Evolutionary conservation across 2,329 filamentous ascomycete genomes (phyloP), one percentile per base, ranked within the genome.

Genomic region (Capronia americana): DNA sequence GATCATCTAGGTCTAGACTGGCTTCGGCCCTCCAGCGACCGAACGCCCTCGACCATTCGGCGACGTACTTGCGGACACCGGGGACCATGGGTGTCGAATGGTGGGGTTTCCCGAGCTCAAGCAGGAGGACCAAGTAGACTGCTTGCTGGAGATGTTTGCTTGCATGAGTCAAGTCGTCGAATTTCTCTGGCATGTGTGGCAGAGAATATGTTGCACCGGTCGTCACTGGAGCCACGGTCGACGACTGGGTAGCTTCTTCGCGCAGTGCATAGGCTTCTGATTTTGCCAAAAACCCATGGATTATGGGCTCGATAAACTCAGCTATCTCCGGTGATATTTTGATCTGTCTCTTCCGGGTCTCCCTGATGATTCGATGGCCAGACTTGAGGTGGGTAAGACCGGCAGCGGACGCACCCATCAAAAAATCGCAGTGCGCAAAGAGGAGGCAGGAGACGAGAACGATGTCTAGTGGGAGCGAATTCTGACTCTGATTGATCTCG

Each of bases 351-450:
- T 64, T 64, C n/a, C 60, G n/a, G 51, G 48, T 65, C 53, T 69
- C 66, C 2, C 34, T 54, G 20, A 69, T 69, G 61, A 69, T 69
- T 17, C 58, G 56, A 60, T 66, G 28, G 34, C 63, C 66, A 11
- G 63, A 63, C 28, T 64, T 66, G 23, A 69, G 60, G 55, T 69
- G 66, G 28, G 61, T 56, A 20, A 69, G 50, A 7, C 66, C 66
- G 17, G 63, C 63, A 6, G 60, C 66, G n/a, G 66, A 66, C 17
- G 63, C 63, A 12, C 63, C 66, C 63, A 69, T 66, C 23, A 69
- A 46, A 23, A 66, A 69, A 12, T 69, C 66, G 53, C 66, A 69
- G 48, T 66, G 66, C 14, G 66, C 66, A 44, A 69, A 69, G 8
- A 69, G 63, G 17, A 69, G 34, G 53, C 66, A 69, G 32, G 56